Evolutionary conservation across 1,284 basidiomycete genomes (phyloP), one percentile per base, ranked within the genome.

Genomic region (Xerocomus nothofagi): DNA sequence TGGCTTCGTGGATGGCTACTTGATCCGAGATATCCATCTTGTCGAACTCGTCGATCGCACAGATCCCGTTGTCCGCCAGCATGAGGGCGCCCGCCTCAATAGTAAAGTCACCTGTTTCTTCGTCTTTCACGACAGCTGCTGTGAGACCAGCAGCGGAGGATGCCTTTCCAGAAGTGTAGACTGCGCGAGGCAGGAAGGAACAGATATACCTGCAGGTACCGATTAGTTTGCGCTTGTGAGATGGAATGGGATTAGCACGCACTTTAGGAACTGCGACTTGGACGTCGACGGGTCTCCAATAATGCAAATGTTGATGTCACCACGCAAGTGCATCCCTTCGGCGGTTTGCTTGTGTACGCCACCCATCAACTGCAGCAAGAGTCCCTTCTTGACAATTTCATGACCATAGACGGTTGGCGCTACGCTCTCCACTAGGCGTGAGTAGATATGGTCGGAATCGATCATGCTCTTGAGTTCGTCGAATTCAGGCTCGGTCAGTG

Each of bases 11-110:
- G 60, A 99, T 99, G 30, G 97, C 97, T 37, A 99, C 94, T 70
- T 99, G 97, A 70, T 99, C 97, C 3, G 92, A 86, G 40, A 98
- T 83, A 70, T 99, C 96, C 97, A 99, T 99, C 75, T 99, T 99
- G 81, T 99, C 96, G 68, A 99, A 99, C 71, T 99, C 97, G 75
- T 99, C 97, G 63, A 99, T 99, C 14, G 96, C 95, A 66, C 97
- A 99, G 68, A 99, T 98, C 18, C 97, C 97, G 60, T 99, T 99
- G 75, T 99, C 97, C 7, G 97, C 97, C 4, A 99, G 81, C 97
- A 99, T 99, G 57, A 99, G 81, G 1, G 97, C 97, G 45, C 94
- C 95, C 9, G 96, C 97, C 75, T 99, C 97, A 65, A 99, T 99
- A 0, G 97, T 99, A 73, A 99, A 99, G 67, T 99, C 97, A 39